Evolutionary conservation across 139 green algal genomes (phyloP).

Genomic region (Micractinium conductrix): DNA sequence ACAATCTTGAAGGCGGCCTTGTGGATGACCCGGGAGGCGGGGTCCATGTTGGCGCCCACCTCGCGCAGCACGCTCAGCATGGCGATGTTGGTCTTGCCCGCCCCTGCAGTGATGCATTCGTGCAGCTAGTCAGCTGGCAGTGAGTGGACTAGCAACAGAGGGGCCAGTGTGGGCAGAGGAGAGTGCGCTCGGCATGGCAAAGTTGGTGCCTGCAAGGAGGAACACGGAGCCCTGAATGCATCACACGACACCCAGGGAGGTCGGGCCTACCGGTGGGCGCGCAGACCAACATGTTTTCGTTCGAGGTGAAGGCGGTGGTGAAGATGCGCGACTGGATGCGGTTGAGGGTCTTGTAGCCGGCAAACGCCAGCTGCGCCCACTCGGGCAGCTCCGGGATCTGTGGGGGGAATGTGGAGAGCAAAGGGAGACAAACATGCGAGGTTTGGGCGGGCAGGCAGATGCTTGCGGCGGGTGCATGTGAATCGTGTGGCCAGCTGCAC

Average conservation of each 20-base stretch:
- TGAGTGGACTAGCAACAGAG: too few relatives aligned
- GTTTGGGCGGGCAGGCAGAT: neutral
- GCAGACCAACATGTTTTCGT: conserved; percentile 95
- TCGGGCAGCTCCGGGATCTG: conserved; percentile 77
- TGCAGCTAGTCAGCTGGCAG: too few relatives aligned
- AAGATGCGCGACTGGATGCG: conserved; percentile 94
- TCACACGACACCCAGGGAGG: too few relatives aligned
- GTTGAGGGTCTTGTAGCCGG: conserved; percentile 95
- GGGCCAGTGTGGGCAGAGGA: too few relatives aligned
- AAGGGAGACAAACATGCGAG: neutral
- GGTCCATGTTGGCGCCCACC: conserved; percentile 73
- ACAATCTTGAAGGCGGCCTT: conserved; percentile 87
- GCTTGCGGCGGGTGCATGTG: too few relatives aligned
- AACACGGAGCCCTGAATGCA: too few relatives aligned
- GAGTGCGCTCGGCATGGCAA: too few relatives aligned
- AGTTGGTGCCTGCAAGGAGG: too few relatives aligned
- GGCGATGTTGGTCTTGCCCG: conserved; percentile 99
- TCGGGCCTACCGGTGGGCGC: conserved; percentile 80
- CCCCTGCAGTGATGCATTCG: conserved; percentile 75
- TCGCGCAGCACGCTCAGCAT: conserved; percentile 96
- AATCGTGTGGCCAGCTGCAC: too few relatives aligned
- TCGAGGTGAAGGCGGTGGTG: conserved; percentile 76
- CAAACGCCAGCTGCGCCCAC: conserved; percentile 89
- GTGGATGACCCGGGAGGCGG: conserved; percentile 69
- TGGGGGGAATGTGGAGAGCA: neutral